Evolutionary conservation across 768 basidiomycete genomes (phyloP), one percentile per base, ranked within the genome.

Genomic region (Punctularia strigosozonata): DNA sequence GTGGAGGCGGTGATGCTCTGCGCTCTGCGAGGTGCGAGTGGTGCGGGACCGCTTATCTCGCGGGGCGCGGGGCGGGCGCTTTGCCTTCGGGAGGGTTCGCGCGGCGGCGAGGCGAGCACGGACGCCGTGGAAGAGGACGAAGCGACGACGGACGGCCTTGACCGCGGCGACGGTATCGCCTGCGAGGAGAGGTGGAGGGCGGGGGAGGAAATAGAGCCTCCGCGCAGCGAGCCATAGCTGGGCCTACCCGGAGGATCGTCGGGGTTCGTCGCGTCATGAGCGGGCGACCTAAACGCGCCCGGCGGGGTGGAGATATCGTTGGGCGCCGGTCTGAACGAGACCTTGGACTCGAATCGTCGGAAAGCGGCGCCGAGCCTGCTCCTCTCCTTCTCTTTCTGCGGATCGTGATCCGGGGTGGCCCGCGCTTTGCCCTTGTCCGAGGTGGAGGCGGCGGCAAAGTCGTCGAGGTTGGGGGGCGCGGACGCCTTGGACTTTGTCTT

Each of bases 151-250:
- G 64, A 60, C 15, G 69, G 55, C 42, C 65, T 68, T 28, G 70
- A 68, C 50, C 63, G 68, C n/a, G 70, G 65, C 25, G 75, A 72
- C 37, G 71, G 68, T 37, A 67, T 50, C 24, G 71, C 62, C 57
- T 71, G 68, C 20, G 75, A 75, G 37, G 71, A 71, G 40, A 79
- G 28, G 50, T 80, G 77, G 31, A 87, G 57, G 21, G 77, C 69
- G 38, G 84, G 83, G 17, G 81, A 82, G 41, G 83, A 86, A 65
- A 80, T 68, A 34, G 84, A 81, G 26, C 72, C 83, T 44, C 69
- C 70, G 40, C 75, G 69, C 43, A 84, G 58, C 25, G 80, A 81
- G 31, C n/a, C n/a, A n/a, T n/a, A n/a, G n/a, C n/a, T n/a, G n/a
- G n/a, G n/a, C n/a, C n/a, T n/a, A n/a, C n/a, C n/a, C n/a, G n/a